A percentile compares a stretch with the other conserved stretches of the same genome.
These are phyloP conservation scores for Neoscytalidium dimidiatum DNA, from an alignment of 2,329 filamentous ascomycete species.

Conservation along the genomic window DNA sequence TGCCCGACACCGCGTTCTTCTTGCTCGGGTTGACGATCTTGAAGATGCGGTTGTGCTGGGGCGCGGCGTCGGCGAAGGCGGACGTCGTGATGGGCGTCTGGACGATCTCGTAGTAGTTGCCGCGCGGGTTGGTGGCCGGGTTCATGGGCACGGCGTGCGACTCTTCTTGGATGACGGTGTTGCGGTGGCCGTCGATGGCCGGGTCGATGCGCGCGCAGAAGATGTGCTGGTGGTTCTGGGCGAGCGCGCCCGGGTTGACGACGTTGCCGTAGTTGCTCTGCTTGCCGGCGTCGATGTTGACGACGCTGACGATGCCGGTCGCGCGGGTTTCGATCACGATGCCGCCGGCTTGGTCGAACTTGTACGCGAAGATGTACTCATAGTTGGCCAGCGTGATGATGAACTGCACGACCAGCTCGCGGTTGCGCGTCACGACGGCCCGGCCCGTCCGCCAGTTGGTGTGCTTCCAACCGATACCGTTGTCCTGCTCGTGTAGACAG, in stretches of 20 bases:
- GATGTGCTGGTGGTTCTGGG: constrained; percentile 71
- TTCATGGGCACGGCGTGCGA: constrained; percentile 52
- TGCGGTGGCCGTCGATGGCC: constrained; percentile 59
- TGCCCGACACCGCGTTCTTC: constrained; percentile 48
- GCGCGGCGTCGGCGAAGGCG: constrained; percentile 55
- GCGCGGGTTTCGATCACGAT: constrained; percentile 64
- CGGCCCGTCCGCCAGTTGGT: constrained; percentile 67
- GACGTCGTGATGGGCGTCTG: constrained; percentile 51
- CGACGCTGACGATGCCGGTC: constrained; percentile 66
- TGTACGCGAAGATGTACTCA: constrained; percentile 68
- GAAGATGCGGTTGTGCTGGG: constrained; percentile 55
- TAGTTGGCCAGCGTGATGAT: constrained; percentile 72
- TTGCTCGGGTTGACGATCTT: constrained; percentile 54
- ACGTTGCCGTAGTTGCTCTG: constrained; percentile 61
- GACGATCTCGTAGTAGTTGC: constrained; percentile 61
- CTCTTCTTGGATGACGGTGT: constrained; percentile 58
- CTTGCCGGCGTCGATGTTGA: constrained; percentile 60
- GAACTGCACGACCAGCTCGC: constrained; percentile 67
- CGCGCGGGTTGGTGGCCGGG: constrained; percentile 59
- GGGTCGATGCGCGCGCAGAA: constrained; percentile 68
- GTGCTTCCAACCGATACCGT: constrained; percentile 71
- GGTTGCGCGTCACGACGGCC: constrained; percentile 61
- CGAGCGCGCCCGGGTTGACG: constrained; percentile 64
- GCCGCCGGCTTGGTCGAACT: constrained; percentile 64
- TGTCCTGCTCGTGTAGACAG: constrained; percentile 70